phyloP scores from a whole-genome alignment of 257 asterid species.

The Haberlea rhodopensis region DNA sequence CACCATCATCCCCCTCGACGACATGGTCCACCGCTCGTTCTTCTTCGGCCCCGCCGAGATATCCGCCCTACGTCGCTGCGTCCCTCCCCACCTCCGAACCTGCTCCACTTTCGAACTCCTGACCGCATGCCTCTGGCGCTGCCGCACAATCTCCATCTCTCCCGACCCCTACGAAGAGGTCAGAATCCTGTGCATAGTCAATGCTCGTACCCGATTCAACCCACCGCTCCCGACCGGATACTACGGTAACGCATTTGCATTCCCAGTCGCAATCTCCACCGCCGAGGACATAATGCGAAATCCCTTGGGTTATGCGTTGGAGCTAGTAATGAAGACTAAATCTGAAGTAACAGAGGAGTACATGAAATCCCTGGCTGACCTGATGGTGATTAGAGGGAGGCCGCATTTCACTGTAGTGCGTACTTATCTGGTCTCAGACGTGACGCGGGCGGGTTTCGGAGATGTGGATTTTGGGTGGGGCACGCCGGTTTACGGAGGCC shows the following conservation, averaged over 20 bases:
- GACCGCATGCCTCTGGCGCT: slow-evolving; percentile 55
- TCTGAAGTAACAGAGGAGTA: slow-evolving; percentile 43
- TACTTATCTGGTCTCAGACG: slow-evolving; percentile 48
- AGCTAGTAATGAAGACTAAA: slow-evolving; percentile 40
- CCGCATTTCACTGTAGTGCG: slow-evolving; percentile 38
- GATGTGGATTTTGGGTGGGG: slow-evolving; percentile 79
- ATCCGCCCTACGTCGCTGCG: slow-evolving; percentile 35
- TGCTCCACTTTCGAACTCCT: slow-evolving; percentile 48
- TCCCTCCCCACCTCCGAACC: slow-evolving; percentile 41
- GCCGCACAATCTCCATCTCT: slow-evolving; percentile 46
- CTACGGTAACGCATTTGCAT: slow-evolving; percentile 50
- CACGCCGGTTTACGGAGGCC: slow-evolving; percentile 47
- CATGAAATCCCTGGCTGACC: slow-evolving; percentile 45
- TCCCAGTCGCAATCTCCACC: slow-evolving; percentile 38
- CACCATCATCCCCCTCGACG: slow-evolving; percentile 38
- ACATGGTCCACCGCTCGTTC: slow-evolving; percentile 49
- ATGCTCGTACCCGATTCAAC: slow-evolving; percentile 29
- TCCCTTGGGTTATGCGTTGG: slow-evolving; percentile 38
- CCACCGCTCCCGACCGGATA: slow-evolving; percentile 48
- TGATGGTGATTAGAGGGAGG: slow-evolving; percentile 48
- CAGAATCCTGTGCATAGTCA: slow-evolving; percentile 39
- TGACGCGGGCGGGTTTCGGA: slow-evolving; percentile 41
- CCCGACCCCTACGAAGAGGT: slow-evolving; percentile 42
- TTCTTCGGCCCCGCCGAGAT: slow-evolving; percentile 47
- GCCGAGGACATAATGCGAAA: slow-evolving; percentile 28